Evolutionary conservation across 805 yeast genomes (phyloP), one percentile per base, ranked within the genome.

Genomic region (Lachancea thermotolerans): DNA sequence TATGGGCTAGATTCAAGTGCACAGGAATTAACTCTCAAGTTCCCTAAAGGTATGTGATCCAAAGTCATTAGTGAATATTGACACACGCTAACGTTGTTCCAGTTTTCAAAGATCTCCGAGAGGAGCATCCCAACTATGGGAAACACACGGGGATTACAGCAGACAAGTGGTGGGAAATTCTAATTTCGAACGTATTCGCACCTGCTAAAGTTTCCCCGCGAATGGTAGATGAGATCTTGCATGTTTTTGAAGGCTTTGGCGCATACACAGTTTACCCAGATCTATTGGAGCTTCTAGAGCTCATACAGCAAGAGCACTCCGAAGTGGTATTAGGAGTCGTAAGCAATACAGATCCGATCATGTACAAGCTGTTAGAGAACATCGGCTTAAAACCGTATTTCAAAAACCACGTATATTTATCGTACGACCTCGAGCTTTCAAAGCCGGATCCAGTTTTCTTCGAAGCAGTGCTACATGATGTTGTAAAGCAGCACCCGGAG

Each of bases 271-370:
- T 78, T 3, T 79, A 67, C 52, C 71, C 70, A 2, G 90, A 82
- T 56, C 78, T 81, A 5, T 47, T 69, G 1, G 73, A 73, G 4
- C 69, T 77, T 4, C 59, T 81, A 39, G 50, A 57, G 21, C 53
- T 48, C 10, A 58, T 73, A 27, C 57, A 59, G 35, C 50, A 55
- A 4, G 53, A 57, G 14, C 39, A 51, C 41, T 64, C 65, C 10
- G 69, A 65, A 4, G 57, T 74, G 1, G 54, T 62, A 1, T 37
- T 78, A 8, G 70, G 77, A 1, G 69, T 78, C 3, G 66, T 78
- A 8, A 76, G 82, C 46, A 84, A 84, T 57, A 79, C 87, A 0
- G 90, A 83, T 59, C 72, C 75, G 2, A 55, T 80, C 12, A 74
- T 76, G n/a, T 57, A 66, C 28, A 54, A 58, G 4, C 60, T 81